phyloP scores from a whole-genome alignment of 768 basidiomycete species.

The Russula virescens region DNA sequence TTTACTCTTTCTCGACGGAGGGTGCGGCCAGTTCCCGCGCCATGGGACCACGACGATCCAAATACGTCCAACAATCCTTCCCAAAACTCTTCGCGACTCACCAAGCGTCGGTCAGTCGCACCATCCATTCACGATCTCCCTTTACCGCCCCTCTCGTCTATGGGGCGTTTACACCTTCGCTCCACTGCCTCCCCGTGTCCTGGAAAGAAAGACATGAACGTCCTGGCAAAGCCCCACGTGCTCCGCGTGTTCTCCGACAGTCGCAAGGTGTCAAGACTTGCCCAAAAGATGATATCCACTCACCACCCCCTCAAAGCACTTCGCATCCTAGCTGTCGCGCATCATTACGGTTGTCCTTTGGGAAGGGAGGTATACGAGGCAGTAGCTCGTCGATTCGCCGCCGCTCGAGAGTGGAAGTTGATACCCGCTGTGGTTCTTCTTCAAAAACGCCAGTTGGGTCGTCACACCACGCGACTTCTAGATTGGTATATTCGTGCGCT shows the following conservation, averaged over 20 bases:
- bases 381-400: slow-evolving; percentile 46
- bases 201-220: background rate
- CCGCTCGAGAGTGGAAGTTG: slow-evolving; percentile 43
- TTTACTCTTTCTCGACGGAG: slow-evolving; percentile 9
- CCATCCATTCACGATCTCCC: background rate
- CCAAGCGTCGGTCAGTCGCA: background rate
- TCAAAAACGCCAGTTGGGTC: slow-evolving; percentile 45
- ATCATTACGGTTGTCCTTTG: slow-evolving; percentile 44
- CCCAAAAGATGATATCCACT: slow-evolving; percentile 8
- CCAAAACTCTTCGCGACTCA: background rate
- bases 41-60: slow-evolving; percentile 5
- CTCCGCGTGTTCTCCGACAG: slow-evolving; percentile 12
- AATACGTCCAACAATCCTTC: background rate
- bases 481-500: slow-evolving; percentile 66
- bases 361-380: slow-evolving; percentile 55
- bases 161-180: slow-evolving; percentile 4
- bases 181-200: background rate
- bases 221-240: background rate
- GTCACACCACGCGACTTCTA: slow-evolving; percentile 50
- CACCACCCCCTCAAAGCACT: slow-evolving; percentile 37
- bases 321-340: slow-evolving; percentile 43
- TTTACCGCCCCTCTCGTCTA: background rate
- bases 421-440: slow-evolving; percentile 45
- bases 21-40: background rate
- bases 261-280: slow-evolving; percentile 21